Conservation (phyloP, 1,139 yeast genomes). For the Nakaseomyces glabratus region DNA sequence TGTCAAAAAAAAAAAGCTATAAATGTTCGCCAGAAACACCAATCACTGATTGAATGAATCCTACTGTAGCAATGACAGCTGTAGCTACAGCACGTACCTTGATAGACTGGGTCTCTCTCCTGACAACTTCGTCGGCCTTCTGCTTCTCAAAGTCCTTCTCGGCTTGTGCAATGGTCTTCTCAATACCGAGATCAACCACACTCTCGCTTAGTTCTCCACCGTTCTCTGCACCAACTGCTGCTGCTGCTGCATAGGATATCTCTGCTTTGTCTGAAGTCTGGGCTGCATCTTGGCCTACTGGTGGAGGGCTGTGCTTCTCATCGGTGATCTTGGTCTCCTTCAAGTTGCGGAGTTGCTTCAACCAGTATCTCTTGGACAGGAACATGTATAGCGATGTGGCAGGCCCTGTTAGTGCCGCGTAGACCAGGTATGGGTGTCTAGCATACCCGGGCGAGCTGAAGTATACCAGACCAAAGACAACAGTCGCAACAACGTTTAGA, state of each 20-base stretch:
- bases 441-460: constrained; percentile 27
- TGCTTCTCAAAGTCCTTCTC: constrained; percentile 8
- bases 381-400: constrained; percentile 18
- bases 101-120: constrained; percentile 12
- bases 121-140: constrained; percentile 8
- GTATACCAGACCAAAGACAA: constrained; percentile 30
- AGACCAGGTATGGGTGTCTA: constrained; percentile 32
- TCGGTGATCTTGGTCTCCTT: constrained; percentile 5
- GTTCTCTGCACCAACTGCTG: constrained; percentile 7
- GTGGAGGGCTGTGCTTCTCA: constrained; percentile 4
- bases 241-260: constrained; percentile 4
- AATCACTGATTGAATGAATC: constrained; percentile 24
- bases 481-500: constrained; percentile 26
- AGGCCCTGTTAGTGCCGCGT: constrained; percentile 31
- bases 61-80: constrained; percentile 16
- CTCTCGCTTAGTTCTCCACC: constrained; percentile 21
- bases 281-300: background rate
- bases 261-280: background rate
- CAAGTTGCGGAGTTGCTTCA: constrained; percentile 3
- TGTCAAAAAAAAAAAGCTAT: too few species aligned
- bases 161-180: constrained; percentile 8
- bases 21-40: constrained; percentile 31
- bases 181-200: constrained; percentile 24
- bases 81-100: constrained; percentile 17
- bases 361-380: constrained; percentile 9